These are phyloP conservation scores for Dactylella cylindrospora DNA, from an alignment of 2,329 filamentous ascomycete genomes.

Conservation along the genomic window DNA sequence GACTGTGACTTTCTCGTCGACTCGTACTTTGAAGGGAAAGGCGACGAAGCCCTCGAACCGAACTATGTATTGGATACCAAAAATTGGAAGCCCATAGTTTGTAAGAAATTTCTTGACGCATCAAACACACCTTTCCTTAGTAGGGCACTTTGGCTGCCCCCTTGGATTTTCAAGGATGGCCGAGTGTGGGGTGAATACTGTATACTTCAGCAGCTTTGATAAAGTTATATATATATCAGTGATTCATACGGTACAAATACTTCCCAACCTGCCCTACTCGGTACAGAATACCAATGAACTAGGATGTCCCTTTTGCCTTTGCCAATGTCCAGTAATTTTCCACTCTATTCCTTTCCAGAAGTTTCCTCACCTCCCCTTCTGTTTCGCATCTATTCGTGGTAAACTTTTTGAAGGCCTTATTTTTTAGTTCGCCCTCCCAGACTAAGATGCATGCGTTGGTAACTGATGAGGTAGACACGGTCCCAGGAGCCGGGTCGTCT, in stretches of 20 bases:
- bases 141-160: conserved; percentile 79
- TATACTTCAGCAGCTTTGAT: conserved; percentile 60
- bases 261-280: too few relatives aligned
- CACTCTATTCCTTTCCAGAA: conserved; percentile 77
- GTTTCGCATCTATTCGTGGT: conserved; percentile 87
- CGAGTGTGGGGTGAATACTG: conserved; percentile 89
- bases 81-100: conserved; percentile 77
- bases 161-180: conserved; percentile 63
- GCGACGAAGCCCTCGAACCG: conserved; percentile 70
- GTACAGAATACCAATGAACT: too few relatives aligned
- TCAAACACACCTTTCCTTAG: conserved; percentile 71
- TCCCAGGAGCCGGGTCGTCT: conserved; percentile 35
- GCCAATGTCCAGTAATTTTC: conserved; percentile 94
- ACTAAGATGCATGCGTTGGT: conserved; percentile 79
- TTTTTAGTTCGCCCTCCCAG: conserved; percentile 87
- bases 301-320: conserved; percentile 58
- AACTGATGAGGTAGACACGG: conserved; percentile 70
- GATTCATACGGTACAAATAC: neutral
- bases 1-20: conserved; percentile 85
- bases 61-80: conserved; percentile 72
- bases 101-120: conserved; percentile 78
- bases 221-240: neutral
- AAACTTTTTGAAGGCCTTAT: conserved; percentile 81
- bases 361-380: conserved; percentile 81
- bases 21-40: conserved; percentile 69